Conservation (phyloP, 495 filamentous ascomycete species). For the Hypoxylon fuscum region DNA sequence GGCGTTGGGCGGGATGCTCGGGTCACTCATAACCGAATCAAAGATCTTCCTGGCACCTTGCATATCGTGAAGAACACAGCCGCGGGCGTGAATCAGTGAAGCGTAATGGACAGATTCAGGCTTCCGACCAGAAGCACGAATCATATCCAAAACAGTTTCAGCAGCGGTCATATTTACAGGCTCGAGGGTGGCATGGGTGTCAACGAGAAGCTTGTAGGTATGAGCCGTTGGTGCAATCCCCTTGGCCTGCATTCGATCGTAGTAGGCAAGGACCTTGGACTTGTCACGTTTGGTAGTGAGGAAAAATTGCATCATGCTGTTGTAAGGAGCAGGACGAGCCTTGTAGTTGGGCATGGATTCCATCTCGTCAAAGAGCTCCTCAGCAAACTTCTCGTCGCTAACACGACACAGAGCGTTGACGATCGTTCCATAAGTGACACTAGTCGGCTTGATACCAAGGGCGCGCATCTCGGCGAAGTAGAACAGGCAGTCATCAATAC, state of each 20-base stretch:
- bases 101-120: constrained; percentile 96
- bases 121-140: constrained; percentile 74
- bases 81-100: constrained; percentile 93
- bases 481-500: constrained; percentile 96
- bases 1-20: constrained; percentile 72
- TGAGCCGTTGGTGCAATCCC: constrained; percentile 92
- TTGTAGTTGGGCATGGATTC: constrained; percentile 99
- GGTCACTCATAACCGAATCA: constrained; percentile 75
- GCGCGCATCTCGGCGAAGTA: constrained; percentile 98
- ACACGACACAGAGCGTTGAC: constrained; percentile 98
- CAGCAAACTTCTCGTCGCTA: constrained; percentile 95
- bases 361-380: constrained; percentile 99
- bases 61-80: constrained; percentile 93
- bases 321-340: constrained; percentile 94
- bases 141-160: constrained; percentile 81
- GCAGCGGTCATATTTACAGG: constrained; percentile 91
- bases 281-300: constrained; percentile 95
- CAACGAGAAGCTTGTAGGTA: constrained; percentile 97
- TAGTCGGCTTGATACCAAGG: constrained; percentile 91
- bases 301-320: constrained; percentile 99
- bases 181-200: constrained; percentile 93
- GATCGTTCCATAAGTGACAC: constrained; percentile 96
- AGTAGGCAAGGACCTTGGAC: constrained; percentile 93
- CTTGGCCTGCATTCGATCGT: constrained; percentile 88
- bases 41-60: constrained; percentile 82